These are phyloP conservation scores for Flaveria robusta DNA, from an alignment of 129 eudicot genomes.

Conservation along the genomic window DNA sequence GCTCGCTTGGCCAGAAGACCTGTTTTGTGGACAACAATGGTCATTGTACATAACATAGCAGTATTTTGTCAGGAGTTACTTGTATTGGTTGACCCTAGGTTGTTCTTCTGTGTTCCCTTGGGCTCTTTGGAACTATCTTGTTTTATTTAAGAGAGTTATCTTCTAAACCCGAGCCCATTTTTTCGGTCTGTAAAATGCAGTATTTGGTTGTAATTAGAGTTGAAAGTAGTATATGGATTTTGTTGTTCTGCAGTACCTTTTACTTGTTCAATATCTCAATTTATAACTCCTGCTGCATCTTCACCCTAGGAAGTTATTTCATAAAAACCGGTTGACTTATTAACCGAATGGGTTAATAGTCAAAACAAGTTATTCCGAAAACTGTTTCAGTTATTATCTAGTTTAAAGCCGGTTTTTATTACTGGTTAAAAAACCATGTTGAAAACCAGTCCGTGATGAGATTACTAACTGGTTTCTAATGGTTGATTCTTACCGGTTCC, in stretches of 20 bases:
- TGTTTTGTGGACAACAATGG: neutral
- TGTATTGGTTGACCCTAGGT: conserved; percentile 20
- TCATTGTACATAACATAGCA: conserved; percentile 37
- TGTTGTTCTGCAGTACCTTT: neutral
- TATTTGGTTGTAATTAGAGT: conserved; percentile 20
- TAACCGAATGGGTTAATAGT: no score
- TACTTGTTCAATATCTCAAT: neutral
- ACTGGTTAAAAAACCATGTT: no score
- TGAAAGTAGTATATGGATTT: conserved; percentile 12
- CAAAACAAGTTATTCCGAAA: no score
- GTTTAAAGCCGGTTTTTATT: no score
- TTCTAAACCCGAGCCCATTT: conserved; percentile 15
- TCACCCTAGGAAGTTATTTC: no score
- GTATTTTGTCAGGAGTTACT: conserved; percentile 24
- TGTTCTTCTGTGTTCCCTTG: conserved; percentile 19
- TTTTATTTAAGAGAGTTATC: conserved; percentile 28
- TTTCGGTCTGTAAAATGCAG: conserved; percentile 35
- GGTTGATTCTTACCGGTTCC: no score
- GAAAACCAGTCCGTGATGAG: no score
- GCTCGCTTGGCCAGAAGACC: conserved; percentile 28
- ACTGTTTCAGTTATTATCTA: no score
- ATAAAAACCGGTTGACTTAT: no score
- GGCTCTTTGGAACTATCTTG: conserved; percentile 21
- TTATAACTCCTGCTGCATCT: no score
- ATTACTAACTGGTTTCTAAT: no score